Base-by-base conservation (phyloP, 352 stramenopile genomes). In the Phytophthora lateralis region DNA sequence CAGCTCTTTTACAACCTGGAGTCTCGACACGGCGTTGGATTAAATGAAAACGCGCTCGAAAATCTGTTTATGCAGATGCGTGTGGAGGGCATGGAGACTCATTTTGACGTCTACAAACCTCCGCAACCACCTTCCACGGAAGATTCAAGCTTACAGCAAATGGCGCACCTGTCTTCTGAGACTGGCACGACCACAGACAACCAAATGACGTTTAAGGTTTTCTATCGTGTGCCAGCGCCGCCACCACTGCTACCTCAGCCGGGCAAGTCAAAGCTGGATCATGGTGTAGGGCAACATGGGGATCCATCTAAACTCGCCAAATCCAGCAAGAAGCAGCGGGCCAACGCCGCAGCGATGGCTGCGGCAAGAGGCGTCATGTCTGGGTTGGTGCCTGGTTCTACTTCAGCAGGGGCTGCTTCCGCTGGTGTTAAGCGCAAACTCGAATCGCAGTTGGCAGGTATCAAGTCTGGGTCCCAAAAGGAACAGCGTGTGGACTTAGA, bases 401-500 rank as follows among this genome's bases (percentile, higher is more conserved):
- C 24, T 30, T 56, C 45, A 15, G 27, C 37, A 30, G 41, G 38
- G 6, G 32, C 34, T 26, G 32, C 47, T 15, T 52, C 58, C 20
- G 50, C 75, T 24, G 71, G 68, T 29, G 61, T 87, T 0, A 96
- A 96, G 35, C 79, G 80, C 20, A 96, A 94, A 47, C 64, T 89
- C 12, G 82, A 92, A 38, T 73, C 81, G 15, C 66, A 80, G 35
- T 47, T 75, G 11, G 44, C 54, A 12, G 49, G 47, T 26, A 52
- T 69, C 21, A 70, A 87, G 34, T 69, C 67, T 21, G 63, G 54
- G 0, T 26, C 51, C 37, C 60, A 56, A 20, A 90, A 95, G 49
- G 81, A 91, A 46, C 82, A 89, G 38, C 80, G 83, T 20, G 71
- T 92, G 7, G 83, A 95, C 62, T 72, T 92, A 12, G 84, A 92